Evolutionary conservation across 257 asterid species (phyloP).

Genomic region (Primulina huaijiensis): DNA sequence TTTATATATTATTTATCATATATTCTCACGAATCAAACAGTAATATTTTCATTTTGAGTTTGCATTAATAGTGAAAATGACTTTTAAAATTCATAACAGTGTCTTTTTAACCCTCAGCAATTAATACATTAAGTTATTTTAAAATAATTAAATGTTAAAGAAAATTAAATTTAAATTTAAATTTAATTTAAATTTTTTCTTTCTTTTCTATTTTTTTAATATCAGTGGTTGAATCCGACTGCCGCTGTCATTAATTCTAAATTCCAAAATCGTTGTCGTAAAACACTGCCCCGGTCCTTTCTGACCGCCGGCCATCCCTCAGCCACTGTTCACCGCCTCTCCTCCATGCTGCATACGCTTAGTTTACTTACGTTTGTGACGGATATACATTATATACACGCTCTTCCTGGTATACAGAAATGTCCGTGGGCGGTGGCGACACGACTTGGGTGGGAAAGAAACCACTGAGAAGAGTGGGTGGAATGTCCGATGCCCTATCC

Average conservation of each 20-base stretch:
- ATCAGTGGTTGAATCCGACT: neutral
- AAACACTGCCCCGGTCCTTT: neutral
- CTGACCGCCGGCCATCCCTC: neutral
- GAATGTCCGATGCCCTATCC: conserved; percentile 93
- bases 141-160: too few relatives aligned
- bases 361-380: too few relatives aligned
- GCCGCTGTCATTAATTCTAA: neutral
- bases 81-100: too few relatives aligned
- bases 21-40: too few relatives aligned
- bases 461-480: conserved; percentile 80
- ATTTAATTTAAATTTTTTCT: too few relatives aligned
- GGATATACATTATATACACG: neutral
- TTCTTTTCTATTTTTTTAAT: too few relatives aligned
- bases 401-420: conserved; percentile 10
- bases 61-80: too few relatives aligned
- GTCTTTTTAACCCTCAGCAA: too few relatives aligned
- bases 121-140: too few relatives aligned
- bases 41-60: too few relatives aligned
- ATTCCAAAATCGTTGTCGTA: neutral
- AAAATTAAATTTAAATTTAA: too few relatives aligned
- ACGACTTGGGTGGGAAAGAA: conserved; percentile 88
- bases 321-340: neutral
- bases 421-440: conserved; percentile 77
- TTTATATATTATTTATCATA: too few relatives aligned
- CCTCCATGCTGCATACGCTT: neutral